Percentiles rank a stretch among this genome's conserved stretches.
phyloP scores from a whole-genome alignment of 495 filamentous ascomycete species.

The Parathielavia hyrcaniae region DNA sequence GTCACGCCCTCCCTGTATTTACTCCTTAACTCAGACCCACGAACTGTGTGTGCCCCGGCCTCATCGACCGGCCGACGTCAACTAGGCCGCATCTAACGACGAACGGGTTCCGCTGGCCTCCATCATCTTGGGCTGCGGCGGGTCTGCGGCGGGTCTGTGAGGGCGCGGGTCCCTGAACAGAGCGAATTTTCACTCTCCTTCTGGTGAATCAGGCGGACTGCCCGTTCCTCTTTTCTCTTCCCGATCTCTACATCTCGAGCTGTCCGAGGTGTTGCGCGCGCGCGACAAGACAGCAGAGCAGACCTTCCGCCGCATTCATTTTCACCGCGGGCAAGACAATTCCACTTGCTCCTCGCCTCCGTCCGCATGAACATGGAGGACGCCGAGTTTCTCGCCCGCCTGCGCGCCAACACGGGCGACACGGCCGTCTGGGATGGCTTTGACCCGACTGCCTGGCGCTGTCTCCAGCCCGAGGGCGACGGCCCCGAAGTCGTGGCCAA shows the following conservation, averaged over 20 bases:
- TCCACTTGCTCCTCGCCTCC: too few species aligned
- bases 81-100: background rate
- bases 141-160: too few species aligned
- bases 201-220: background rate
- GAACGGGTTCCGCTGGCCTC: too few species aligned
- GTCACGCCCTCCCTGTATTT: background rate
- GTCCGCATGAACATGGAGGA: background rate
- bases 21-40: background rate
- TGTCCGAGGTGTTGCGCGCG: background rate
- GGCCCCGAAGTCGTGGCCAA: background rate
- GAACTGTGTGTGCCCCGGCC: background rate
- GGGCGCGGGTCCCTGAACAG: background rate
- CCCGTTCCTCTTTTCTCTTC: background rate
- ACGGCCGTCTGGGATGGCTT: constrained; percentile 18
- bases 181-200: background rate
- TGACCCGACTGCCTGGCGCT: constrained; percentile 18
- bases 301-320: background rate
- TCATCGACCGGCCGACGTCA: background rate
- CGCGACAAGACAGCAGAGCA: background rate
- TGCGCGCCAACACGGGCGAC: constrained; percentile 16
- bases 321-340: background rate
- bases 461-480: background rate
- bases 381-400: constrained; percentile 12
- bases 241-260: background rate
- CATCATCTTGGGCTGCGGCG: too few species aligned